These are phyloP conservation scores for Panaeolus cyanescens DNA, from an alignment of 768 basidiomycete genomes.

Conservation along the genomic window DNA sequence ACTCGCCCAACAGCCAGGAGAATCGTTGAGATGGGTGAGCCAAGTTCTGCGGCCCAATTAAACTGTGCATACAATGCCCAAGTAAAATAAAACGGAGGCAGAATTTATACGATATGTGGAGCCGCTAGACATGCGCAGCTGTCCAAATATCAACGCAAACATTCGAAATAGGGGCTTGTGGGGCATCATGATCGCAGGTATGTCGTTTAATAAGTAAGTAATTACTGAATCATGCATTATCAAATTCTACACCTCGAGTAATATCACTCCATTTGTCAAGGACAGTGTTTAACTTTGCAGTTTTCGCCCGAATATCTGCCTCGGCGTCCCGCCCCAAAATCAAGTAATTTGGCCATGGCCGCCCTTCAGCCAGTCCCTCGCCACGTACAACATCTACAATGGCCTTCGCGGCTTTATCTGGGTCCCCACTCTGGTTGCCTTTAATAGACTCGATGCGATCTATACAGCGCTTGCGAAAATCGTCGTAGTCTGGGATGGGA, in stretches of 20 bases:
- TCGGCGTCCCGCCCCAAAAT: constrained; percentile 49
- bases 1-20: too few relatives aligned
- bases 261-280: constrained; percentile 61
- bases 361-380: constrained; percentile 40
- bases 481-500: constrained; percentile 52
- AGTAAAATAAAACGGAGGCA: too few relatives aligned
- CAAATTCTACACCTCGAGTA: constrained; percentile 43
- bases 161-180: too few relatives aligned
- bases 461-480: constrained; percentile 32
- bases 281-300: constrained; percentile 38
- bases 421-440: constrained; percentile 55
- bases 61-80: too few relatives aligned
- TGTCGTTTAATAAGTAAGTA: too few relatives aligned
- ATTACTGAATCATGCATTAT: neutral
- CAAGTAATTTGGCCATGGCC: constrained; percentile 28
- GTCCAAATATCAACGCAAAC: too few relatives aligned
- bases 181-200: too few relatives aligned
- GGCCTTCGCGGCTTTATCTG: constrained; percentile 55
- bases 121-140: too few relatives aligned
- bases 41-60: too few relatives aligned
- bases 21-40: too few relatives aligned
- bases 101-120: too few relatives aligned
- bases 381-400: constrained; percentile 49
- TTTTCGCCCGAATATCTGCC: constrained; percentile 50
- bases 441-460: constrained; percentile 34